phyloP scores from a whole-genome alignment of 2,329 filamentous ascomycete species.

The Botryotinia globosa region DNA sequence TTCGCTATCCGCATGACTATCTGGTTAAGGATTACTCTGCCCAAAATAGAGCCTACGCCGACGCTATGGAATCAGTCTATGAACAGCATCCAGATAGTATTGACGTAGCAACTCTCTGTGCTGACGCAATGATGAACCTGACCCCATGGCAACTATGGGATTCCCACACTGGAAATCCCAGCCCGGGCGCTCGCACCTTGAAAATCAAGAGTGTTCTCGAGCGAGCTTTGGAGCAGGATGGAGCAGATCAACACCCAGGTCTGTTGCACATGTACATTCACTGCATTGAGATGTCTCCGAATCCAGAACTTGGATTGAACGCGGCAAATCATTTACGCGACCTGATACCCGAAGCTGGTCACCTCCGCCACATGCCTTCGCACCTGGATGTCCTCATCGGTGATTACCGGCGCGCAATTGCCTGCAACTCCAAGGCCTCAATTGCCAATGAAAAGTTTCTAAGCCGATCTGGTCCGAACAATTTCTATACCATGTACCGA shows the following conservation, averaged over 20 bases:
- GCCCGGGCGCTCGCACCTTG: slow-evolving; percentile 52
- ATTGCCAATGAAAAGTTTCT: slow-evolving; percentile 66
- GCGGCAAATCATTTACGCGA: slow-evolving; percentile 60
- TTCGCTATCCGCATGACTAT: slow-evolving; percentile 57
- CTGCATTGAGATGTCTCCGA: slow-evolving; percentile 71
- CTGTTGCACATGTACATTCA: slow-evolving; percentile 75
- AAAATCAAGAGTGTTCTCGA: slow-evolving; percentile 60
- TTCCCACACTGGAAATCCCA: slow-evolving; percentile 55
- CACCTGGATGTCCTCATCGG: slow-evolving; percentile 74
- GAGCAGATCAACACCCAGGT: slow-evolving; percentile 60
- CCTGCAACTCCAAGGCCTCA: slow-evolving; percentile 65
- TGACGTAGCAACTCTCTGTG: slow-evolving; percentile 62
- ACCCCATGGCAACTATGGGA: slow-evolving; percentile 66
- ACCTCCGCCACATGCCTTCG: slow-evolving; percentile 73
- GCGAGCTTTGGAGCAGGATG: slow-evolving; percentile 49
- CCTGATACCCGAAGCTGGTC: slow-evolving; percentile 66
- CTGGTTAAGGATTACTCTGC: slow-evolving; percentile 48
- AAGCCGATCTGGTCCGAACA: slow-evolving; percentile 54
- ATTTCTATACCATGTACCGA: slow-evolving; percentile 77
- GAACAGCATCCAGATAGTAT: slow-evolving; percentile 51
- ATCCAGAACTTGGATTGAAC: slow-evolving; percentile 60
- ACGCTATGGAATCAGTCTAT: slow-evolving; percentile 59
- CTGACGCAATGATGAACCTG: slow-evolving; percentile 63
- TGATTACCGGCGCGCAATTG: slow-evolving; percentile 65
- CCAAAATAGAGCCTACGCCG: slow-evolving; percentile 60